phyloP scores from a whole-genome alignment of 345 rosid species.

The Brassica rapa region DNA sequence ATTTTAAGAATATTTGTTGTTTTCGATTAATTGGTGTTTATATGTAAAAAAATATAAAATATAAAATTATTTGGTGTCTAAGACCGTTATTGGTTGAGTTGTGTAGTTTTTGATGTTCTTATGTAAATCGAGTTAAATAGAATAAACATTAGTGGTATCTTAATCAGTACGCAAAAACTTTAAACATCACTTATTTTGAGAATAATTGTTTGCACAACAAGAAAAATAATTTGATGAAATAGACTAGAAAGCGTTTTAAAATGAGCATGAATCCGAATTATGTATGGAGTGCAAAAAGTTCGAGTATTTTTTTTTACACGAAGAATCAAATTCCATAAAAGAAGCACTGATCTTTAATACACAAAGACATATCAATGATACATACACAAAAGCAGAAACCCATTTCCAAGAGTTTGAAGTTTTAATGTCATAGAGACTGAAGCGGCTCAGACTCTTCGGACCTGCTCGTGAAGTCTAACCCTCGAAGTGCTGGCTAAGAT shows the following conservation, averaged over 20 bases:
- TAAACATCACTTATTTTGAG: background rate
- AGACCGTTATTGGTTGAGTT: too few relatives aligned
- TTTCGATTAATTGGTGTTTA: too few relatives aligned
- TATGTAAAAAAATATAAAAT: too few relatives aligned
- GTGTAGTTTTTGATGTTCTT: too few relatives aligned
- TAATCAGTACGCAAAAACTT: background rate
- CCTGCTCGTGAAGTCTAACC: constrained; percentile 61
- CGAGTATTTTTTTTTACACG: background rate
- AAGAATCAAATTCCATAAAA: background rate
- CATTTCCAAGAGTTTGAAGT: background rate
- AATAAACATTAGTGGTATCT: too few relatives aligned
- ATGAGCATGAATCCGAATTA: background rate
- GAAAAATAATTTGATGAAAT: background rate
- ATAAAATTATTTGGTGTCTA: too few relatives aligned
- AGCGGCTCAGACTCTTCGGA: constrained; percentile 50
- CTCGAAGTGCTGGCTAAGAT: constrained; percentile 39
- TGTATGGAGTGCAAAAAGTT: background rate
- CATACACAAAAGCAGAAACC: constrained; percentile 22
- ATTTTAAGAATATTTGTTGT: too few relatives aligned
- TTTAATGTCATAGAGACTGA: constrained; percentile 35
- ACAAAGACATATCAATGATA: constrained; percentile 17
- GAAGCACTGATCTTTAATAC: constrained; percentile 19
- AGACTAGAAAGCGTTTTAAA: background rate
- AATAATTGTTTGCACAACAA: background rate
- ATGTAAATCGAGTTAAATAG: too few relatives aligned